These are phyloP conservation scores for Metschnikowia gelsemii DNA, from an alignment of 805 yeast species.

Conservation along the genomic window DNA sequence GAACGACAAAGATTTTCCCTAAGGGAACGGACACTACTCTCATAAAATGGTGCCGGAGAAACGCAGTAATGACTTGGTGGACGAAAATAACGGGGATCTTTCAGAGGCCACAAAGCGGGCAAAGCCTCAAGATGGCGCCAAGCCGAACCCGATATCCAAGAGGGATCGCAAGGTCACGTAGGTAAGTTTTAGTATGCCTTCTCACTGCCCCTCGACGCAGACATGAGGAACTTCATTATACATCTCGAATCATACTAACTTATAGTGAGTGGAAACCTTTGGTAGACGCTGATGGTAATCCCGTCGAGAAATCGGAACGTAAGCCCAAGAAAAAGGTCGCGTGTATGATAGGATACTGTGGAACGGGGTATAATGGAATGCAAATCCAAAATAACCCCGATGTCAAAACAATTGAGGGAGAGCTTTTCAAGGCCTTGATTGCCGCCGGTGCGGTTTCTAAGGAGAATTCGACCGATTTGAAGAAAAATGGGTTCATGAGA, in stretches of 20 bases:
- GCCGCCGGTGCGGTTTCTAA: conserved; percentile 85
- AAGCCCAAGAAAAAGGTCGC: conserved; percentile 90
- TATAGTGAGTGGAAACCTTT: conserved; percentile 38
- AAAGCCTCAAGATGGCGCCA: conserved; percentile 8
- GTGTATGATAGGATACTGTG: conserved; percentile 88
- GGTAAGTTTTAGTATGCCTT: conserved; percentile 47
- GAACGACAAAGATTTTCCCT: background rate
- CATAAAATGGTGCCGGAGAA: conserved; percentile 17
- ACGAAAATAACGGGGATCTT: conserved; percentile 8
- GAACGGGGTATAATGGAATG: conserved; percentile 96
- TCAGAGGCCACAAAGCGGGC: conserved; percentile 11
- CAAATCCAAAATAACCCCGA: conserved; percentile 79
- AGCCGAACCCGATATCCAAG: conserved; percentile 17
- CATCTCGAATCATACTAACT: conserved; percentile 8
- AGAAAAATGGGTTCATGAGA: conserved; percentile 82
- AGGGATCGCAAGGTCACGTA: conserved; percentile 48
- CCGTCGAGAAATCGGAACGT: conserved; percentile 56
- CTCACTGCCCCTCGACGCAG: too few relatives aligned
- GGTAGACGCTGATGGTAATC: conserved; percentile 64
- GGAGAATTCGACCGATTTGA: conserved; percentile 84
- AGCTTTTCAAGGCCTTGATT: conserved; percentile 76
- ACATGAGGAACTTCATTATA: too few relatives aligned
- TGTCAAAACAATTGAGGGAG: conserved; percentile 86
- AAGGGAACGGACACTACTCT: background rate
- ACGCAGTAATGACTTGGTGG: conserved; percentile 18